Evolutionary conservation across 306 rosid species (phyloP), one percentile per base, ranked within the genome.

Genomic region (Styphnolobium japonicum): DNA sequence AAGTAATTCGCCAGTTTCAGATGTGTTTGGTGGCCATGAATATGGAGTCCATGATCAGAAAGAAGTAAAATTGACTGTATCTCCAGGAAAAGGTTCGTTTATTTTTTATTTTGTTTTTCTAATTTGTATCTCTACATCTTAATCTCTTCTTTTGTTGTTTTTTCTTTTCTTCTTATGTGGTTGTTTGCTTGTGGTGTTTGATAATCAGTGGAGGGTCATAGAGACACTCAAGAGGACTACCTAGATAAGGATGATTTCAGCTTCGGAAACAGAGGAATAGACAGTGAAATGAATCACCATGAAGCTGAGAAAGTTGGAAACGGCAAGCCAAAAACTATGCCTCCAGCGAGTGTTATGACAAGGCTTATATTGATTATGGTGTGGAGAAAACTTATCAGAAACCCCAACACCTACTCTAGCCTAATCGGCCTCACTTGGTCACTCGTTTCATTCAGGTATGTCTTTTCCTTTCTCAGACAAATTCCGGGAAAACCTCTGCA

Each of bases 351-450:
- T 71, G 97, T 94, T 8, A 94, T 94, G 98, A 92, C 97, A 2
- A 92, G 97, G 93, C 93, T 94, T 18, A 94, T 94, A 80, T 85
- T 94, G 72, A 94, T 92, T 49, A 94, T 94, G 98, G 98, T 94
- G 16, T 94, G 97, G 98, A 92, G 98, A 62, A 94, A 94, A 77
- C 88, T 94, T 0, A 94, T 94, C 27, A 81, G 98, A 80, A 94
- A 94, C 52, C 98, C 98, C 25, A 94, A 92, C 89, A 94, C 98
- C 33, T 94, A 94, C 68, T 94, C 97, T 0, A 94, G 96, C 86
- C 77, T 94, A 27, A 46, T 94, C 0, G 98, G 97, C 49, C 91
- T 94, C 25, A 85, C 86, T 77, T 94, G 98, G 98, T 92, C 98
- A 4, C 92, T 94, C 6, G 74, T 94, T 48, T 94, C 94, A 42